These are phyloP conservation scores for Akanthomyces uredinophilus DNA, from an alignment of 2,329 filamentous ascomycete species.

Conservation along the genomic window DNA sequence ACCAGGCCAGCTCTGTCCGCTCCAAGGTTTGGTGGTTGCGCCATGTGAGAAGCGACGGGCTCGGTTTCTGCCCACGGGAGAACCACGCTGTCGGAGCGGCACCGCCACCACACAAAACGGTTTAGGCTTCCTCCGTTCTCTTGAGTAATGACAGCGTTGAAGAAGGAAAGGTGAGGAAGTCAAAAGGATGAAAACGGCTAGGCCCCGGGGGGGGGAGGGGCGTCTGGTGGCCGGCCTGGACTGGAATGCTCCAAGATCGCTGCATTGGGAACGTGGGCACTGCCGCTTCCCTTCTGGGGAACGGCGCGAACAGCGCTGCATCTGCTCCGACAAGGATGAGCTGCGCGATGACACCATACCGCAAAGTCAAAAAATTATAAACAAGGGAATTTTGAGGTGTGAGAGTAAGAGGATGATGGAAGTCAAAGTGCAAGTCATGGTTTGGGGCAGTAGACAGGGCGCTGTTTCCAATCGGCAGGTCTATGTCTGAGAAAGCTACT, in stretches of 20 bases:
- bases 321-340: too few relatives aligned
- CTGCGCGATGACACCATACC: neutral
- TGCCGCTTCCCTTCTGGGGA: neutral
- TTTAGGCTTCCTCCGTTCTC: neutral
- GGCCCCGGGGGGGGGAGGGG: neutral
- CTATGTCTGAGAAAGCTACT: neutral
- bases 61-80: neutral
- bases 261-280: slow-evolving; percentile 1
- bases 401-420: neutral
- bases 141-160: neutral
- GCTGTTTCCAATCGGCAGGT: neutral
- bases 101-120: too few relatives aligned
- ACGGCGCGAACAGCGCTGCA: too few relatives aligned
- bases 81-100: slow-evolving; percentile 5
- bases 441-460: neutral
- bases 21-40: neutral
- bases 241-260: slow-evolving; percentile 8
- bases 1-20: neutral
- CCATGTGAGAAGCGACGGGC: neutral
- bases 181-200: slow-evolving; percentile 1
- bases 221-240: neutral
- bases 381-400: neutral
- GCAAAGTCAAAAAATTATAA: neutral
- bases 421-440: neutral
- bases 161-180: neutral